Base-by-base conservation (phyloP, 805 yeast species). In the Saturnispora zaruensis region DNA sequence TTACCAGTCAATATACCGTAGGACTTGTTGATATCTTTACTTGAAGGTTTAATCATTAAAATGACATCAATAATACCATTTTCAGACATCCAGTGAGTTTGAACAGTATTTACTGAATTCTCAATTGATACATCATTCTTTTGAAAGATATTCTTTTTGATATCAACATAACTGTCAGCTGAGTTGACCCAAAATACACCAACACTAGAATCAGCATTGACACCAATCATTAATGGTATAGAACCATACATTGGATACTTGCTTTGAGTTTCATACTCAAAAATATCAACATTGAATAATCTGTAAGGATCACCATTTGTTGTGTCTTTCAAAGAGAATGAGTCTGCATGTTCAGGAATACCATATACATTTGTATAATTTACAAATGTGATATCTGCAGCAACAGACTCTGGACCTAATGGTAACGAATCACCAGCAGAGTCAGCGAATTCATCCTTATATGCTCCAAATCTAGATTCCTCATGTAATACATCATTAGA, bases 311-410 rank as follows among this genome's bases (percentile, higher is more conserved):
- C 85, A 1, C 69, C 51, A 11, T 56, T 61, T 0, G 69, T 57
- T 0, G 98, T 90, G 55, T 86, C 91, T 50, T 81, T 79, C 56
- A 93, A 70, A 18, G 82, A 73, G 45, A 93, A 67, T 1, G 84
- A 70, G 57, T 87, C 96, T 0, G 98, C 91, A 61, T 93, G 99
- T 65, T 93, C 99, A 0, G 99, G 98, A 41, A 93, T 84, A n/a
- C 99, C 99, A 64, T 78, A 93, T 1, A 87, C 85, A 59, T 83
- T 74, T 5, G 70, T 63, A 56, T 73, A 82, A 0, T 79, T 81
- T 3, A 66, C 61, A 55, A 93, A 82, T 0, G 78, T 67, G 52
- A 88, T 75, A 63, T 93, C 99, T 26, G 86, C 55, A 0, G 84
- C 96, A 24, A 93, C 73, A 0, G 96, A 79, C 65, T 93, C 98